Evolutionary conservation across 2,329 filamentous ascomycete genomes (phyloP).

Genomic region (Penicillium frequentans): DNA sequence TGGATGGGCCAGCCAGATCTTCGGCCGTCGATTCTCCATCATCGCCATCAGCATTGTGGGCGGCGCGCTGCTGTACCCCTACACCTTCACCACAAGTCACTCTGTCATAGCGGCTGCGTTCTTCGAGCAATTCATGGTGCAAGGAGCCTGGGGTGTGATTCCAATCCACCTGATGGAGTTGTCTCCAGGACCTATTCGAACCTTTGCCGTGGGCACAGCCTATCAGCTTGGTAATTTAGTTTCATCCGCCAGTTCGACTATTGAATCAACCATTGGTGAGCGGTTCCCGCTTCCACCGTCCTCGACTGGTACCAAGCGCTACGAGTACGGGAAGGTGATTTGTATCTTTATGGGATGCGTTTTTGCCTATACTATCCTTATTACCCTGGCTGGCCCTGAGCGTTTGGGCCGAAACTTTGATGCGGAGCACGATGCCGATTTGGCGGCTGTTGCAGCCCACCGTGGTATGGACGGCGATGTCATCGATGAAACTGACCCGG

Average conservation of each 20-base stretch:
- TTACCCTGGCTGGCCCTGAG: conserved; percentile 51
- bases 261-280: conserved; percentile 74
- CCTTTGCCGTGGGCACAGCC: conserved; percentile 62
- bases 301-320: conserved; percentile 52
- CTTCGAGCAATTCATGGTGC: conserved; percentile 78
- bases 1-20: conserved; percentile 67
- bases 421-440: conserved; percentile 48
- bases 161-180: conserved; percentile 69
- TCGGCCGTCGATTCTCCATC: conserved; percentile 69
- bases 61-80: conserved; percentile 79
- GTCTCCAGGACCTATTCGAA: conserved; percentile 60
- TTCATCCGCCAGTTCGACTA: conserved; percentile 66
- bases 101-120: conserved; percentile 76
- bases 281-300: conserved; percentile 67
- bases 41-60: conserved; percentile 64
- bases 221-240: conserved; percentile 67
- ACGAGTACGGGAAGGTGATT: conserved; percentile 80
- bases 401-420: conserved; percentile 48
- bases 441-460: conserved; percentile 44
- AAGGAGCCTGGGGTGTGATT: conserved; percentile 75
- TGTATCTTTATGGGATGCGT: conserved; percentile 91
- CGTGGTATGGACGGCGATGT: conserved; percentile 24
- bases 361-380: conserved; percentile 61
- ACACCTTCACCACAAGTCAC: conserved; percentile 66
- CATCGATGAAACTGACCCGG: conserved; percentile 19